Base-by-base conservation (phyloP, 1,284 basidiomycete genomes). In the Papiliotrema flavescens region DNA sequence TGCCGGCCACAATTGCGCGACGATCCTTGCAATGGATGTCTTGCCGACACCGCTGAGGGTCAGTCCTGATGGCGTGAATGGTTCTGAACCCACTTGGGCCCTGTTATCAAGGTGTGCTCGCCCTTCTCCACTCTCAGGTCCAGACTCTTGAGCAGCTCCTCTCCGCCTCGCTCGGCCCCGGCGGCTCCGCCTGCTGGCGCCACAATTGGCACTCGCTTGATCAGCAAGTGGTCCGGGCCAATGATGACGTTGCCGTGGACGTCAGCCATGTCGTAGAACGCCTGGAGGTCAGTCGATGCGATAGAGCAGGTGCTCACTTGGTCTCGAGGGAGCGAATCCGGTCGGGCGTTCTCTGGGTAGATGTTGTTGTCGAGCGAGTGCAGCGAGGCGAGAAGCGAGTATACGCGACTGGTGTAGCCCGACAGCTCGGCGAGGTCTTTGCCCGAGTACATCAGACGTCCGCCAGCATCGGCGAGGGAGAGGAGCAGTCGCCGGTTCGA, bases 31-130 rank as follows among this genome's bases (percentile, higher is more conserved):
- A 32, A 98, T 85, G 5, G 90, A 86, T 0, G 92, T 95, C 80
- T 98, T 98, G 0, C 95, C 95, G 1, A 95, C 90, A 0, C 90
- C 90, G 62, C 91, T 92, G 53, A 23, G 15, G 17, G 19, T 37
- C 32, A 24, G 51, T 40, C 44, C 42, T 41, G 32, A n/a, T 24
- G 19, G 3, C 35, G 5, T 13, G 46, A 17, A 17, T 26, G 47
- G 57, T 49, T 28, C n/a, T 6, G 23, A 37, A 64, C 75, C 59
- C 39, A 78, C 76, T 76, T 76, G 17, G 88, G 87, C 1, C 94
- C 94, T 0, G 91, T 95, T 67, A 98, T 91, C 83, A 97, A 88
- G 4, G 95, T 79, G 71, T 97, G 94, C 74, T 96, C 88, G 5
- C 90, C 89, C 14, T 84, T 80, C 50, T 80, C 80, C 52, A 96